These are phyloP conservation scores for Yamadazyma kanchanaburiensis DNA, from an alignment of 1,139 yeast genomes.

Conservation along the genomic window DNA sequence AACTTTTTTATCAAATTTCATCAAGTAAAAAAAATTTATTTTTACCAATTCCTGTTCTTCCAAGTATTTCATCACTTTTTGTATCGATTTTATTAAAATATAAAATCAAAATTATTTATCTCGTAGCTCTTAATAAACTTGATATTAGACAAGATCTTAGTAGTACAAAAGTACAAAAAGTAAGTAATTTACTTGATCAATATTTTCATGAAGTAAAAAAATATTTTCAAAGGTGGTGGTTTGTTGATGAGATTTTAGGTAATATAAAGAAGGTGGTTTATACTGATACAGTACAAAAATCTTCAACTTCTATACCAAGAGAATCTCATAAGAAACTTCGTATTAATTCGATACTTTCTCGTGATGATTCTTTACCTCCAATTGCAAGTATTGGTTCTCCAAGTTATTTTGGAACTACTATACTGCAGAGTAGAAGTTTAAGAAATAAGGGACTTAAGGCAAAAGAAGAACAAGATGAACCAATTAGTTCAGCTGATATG, in stretches of 20 bases:
- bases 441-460: slow-evolving; percentile 1
- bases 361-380: slow-evolving; percentile 6
- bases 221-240: slow-evolving; percentile 18
- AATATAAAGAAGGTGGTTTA: slow-evolving; percentile 7
- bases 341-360: slow-evolving; percentile 4
- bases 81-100: slow-evolving; percentile 11
- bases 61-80: slow-evolving; percentile 10
- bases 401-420: slow-evolving; percentile 4
- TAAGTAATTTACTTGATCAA: slow-evolving; percentile 7
- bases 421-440: no score
- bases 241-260: slow-evolving; percentile 15
- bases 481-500: slow-evolving; percentile 2
- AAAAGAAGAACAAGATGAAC: not conserved
- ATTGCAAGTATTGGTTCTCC: slow-evolving; percentile 11
- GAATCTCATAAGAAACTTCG: slow-evolving; percentile 1
- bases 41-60: slow-evolving; percentile 10
- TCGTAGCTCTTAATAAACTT: slow-evolving; percentile 9
- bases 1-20: slow-evolving; percentile 1
- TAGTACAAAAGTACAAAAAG: slow-evolving; percentile 3
- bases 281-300: not conserved
- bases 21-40: not conserved
- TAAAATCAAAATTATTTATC: slow-evolving; percentile 11
- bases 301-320: not conserved
- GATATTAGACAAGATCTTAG: slow-evolving; percentile 7
- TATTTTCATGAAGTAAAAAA: slow-evolving; percentile 8